phyloP scores from a whole-genome alignment of 768 basidiomycete genomes.

The Hericium erinaceus region DNA sequence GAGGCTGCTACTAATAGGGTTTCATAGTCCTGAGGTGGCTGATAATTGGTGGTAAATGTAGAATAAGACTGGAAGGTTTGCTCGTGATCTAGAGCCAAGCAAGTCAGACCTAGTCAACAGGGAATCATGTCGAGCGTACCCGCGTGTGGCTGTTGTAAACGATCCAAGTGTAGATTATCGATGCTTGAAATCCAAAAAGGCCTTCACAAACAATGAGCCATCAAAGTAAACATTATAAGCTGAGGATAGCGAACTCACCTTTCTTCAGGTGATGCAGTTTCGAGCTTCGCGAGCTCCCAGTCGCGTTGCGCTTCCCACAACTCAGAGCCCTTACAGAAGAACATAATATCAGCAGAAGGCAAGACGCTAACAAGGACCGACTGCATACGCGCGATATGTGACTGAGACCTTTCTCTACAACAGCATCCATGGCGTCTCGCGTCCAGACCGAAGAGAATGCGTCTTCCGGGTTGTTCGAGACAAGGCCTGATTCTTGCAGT shows the following conservation, averaged over 20 bases:
- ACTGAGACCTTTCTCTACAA: constrained; percentile 44
- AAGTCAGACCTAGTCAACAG: background rate
- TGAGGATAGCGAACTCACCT: constrained; percentile 26
- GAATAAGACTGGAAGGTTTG: constrained; percentile 83
- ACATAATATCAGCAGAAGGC: background rate
- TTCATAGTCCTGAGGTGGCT: constrained; percentile 73
- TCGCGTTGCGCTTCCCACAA: constrained; percentile 68
- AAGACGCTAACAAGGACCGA: background rate
- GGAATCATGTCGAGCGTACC: constrained; percentile 31
- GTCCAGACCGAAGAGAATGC: constrained; percentile 59
- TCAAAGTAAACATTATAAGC: no score
- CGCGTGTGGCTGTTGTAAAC: constrained; percentile 69
- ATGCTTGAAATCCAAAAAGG: constrained; percentile 37
- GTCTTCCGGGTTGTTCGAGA: constrained; percentile 44
- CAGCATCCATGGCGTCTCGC: constrained; percentile 39
- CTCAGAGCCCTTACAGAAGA: constrained; percentile 43
- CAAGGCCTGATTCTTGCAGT: constrained; percentile 25
- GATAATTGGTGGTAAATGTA: constrained; percentile 74
- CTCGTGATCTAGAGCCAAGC: constrained; percentile 49
- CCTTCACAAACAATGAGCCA: constrained; percentile 22
- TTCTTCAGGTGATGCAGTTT: constrained; percentile 34
- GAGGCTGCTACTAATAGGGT: constrained; percentile 66
- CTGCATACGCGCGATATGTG: constrained; percentile 58
- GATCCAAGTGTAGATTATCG: constrained; percentile 49
- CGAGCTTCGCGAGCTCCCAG: constrained; percentile 65